Evolutionary conservation across 129 eudicot species (phyloP), one percentile per base, ranked within the genome.

Genomic region (Deinandra increscens): DNA sequence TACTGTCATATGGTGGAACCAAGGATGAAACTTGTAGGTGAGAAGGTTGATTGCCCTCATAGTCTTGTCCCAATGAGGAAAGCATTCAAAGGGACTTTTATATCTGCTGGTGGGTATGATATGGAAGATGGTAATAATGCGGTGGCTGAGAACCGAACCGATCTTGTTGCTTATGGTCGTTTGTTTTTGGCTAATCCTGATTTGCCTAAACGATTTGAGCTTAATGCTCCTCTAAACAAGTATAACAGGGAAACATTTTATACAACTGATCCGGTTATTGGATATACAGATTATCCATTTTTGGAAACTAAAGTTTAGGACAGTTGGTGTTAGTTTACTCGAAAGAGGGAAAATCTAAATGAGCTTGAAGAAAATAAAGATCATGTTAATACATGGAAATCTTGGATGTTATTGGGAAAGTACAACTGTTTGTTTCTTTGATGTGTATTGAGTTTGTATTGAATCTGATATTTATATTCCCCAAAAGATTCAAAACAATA

Each of bases 121-220:
- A 58, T 63, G 78, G 79, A 79, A 66, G 82, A 79, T 7, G 79
- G 82, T 14, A 79, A 72, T 22, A 66, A 66, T 3, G 79, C 51
- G 11, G 58, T 79, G 68, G 63, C 78, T 7, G 65, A 66, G 17
- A 39, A 72, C n/a, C 65, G 58, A 29, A 50, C 70, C 0, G 82
- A 79, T 67, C 82, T 79, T 46, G 82, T 78, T 56, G 82, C 82
- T 42, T 78, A 49, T 56, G 82, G 82, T 31, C 78, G 69, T 64
- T 55, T 48, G 62, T 78, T 78, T 62, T 33, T 78, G 54, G 77
- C 78, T 9, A 78, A 78, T 50, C 82, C 82, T 17, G 82, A 78
- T 78, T 42, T 78, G 73, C 73, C 73, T 0, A 71, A 64, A 59
- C 36, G 78, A 12, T 78, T 78, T 12, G 62, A 71, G 63, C 67